Base-by-base conservation (phyloP, 75 land plant species). In the Sequoia sempervirens region DNA sequence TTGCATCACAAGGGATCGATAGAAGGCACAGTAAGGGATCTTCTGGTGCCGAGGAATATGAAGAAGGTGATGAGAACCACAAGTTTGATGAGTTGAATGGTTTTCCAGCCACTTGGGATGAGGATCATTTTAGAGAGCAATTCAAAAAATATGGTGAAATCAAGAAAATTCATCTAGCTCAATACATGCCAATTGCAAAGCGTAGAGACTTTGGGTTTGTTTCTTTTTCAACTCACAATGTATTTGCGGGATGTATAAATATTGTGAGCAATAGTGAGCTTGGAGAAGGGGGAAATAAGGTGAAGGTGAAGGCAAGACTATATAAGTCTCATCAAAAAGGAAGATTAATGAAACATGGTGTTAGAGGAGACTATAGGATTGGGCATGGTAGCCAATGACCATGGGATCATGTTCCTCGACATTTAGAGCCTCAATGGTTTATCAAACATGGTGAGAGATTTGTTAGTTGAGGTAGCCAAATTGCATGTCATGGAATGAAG, bases 181-280 rank as follows among this genome's bases (percentile, higher is more conserved):
- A 95, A 2, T 91, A 95, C 78, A 93, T 90, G 92, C 90, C 95
- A 56, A 88, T 93, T 20, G 93, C 95, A 8, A 93, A 90, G 86
- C 88, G 97, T 80, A 94, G 92, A 70, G 97, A 96, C 87, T 96
- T 92, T 91, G 99, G 97, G 8, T 96, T 96, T 87, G 93, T 96
- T 2, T 91, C 92, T 9, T 96, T 92, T 89, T 87, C 85, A 23
- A 83, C 92, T 14, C 97, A 94, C 74, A 97, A 95, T 85, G 91
- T 89, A 26, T 95, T 97, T n/a, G 86, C 93, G 20, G 90, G 88
- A 56, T 97, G 97, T 84, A 90, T 94, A 45, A 92, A 95, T 81
- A 91, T 90, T 73, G 80, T 97, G 38, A 97, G 92, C 80, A 88
- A 91, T 75, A 83, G 83, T 14, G 97, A 91, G 36, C 83, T 97